These are phyloP conservation scores for Talinum fruticosum DNA, from an alignment of 148 eudicot species.

Conservation along the genomic window DNA sequence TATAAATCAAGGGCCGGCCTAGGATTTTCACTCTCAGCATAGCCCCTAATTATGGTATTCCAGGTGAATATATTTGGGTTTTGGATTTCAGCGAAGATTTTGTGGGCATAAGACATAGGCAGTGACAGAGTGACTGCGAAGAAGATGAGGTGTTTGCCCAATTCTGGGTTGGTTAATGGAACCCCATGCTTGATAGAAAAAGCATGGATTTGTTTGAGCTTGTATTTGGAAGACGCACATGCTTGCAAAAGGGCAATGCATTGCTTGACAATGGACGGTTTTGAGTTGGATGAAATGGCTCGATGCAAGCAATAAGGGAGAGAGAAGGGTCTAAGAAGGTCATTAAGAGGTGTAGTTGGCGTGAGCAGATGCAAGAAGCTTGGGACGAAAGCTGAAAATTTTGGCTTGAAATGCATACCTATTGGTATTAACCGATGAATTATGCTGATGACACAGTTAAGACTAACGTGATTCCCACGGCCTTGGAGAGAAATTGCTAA, in stretches of 20 bases:
- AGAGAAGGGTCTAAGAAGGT: slow-evolving; percentile 15
- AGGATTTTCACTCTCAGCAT: slow-evolving; percentile 62
- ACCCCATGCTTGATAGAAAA: slow-evolving; percentile 62
- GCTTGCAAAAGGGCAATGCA: slow-evolving; percentile 68
- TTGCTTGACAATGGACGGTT: slow-evolving; percentile 45
- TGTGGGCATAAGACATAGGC: slow-evolving; percentile 51
- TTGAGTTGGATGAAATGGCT: slow-evolving; percentile 25
- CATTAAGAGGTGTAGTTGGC: too few species aligned
- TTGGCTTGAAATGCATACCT: slow-evolving; percentile 24
- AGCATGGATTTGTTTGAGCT: slow-evolving; percentile 75
- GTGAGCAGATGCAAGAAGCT: too few species aligned
- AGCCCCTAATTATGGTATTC: slow-evolving; percentile 79
- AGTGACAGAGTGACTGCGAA: slow-evolving; percentile 47
- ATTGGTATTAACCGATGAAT: not conserved
- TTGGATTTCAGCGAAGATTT: slow-evolving; percentile 45
- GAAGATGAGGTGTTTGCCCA: slow-evolving; percentile 67
- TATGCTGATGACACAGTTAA: too few species aligned
- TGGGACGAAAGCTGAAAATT: not conserved
- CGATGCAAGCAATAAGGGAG: slow-evolving; percentile 23
- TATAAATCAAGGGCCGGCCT: slow-evolving; percentile 44
- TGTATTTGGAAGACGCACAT: slow-evolving; percentile 52
- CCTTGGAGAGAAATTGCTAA: too few species aligned
- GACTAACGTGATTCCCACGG: too few species aligned
- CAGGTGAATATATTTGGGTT: slow-evolving; percentile 62
- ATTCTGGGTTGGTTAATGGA: slow-evolving; percentile 46